These are phyloP conservation scores for Trapa incisa DNA, from an alignment of 345 rosid species.

Conservation along the genomic window DNA sequence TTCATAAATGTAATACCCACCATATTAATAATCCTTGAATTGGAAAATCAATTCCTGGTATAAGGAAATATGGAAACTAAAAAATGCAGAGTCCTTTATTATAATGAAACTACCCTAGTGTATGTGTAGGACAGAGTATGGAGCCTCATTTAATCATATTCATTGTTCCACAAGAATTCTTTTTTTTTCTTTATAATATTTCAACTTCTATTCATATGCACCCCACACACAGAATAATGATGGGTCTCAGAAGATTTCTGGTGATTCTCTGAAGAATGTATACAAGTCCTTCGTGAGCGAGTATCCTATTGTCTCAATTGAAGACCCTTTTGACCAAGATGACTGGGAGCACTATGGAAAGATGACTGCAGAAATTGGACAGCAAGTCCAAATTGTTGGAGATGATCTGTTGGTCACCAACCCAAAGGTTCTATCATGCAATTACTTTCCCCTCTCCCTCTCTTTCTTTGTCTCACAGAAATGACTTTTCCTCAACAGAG, in stretches of 20 bases:
- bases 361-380: constrained; percentile 70
- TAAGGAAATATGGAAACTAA: too few species aligned
- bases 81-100: too few species aligned
- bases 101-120: too few species aligned
- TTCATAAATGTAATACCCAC: not conserved
- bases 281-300: constrained; percentile 79
- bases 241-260: constrained; percentile 82
- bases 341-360: constrained; percentile 86
- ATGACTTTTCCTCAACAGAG: constrained; percentile 35
- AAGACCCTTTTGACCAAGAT: constrained; percentile 98
- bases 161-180: not conserved
- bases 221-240: constrained; percentile 46
- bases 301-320: constrained; percentile 92
- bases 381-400: constrained; percentile 77
- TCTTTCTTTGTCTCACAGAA: not conserved
- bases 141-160: too few species aligned
- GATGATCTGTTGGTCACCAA: constrained; percentile 97
- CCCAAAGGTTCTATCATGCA: constrained; percentile 47
- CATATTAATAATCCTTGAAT: too few species aligned
- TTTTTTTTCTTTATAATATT: not conserved
- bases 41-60: too few species aligned
- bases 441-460: not conserved
- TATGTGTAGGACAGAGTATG: too few species aligned
- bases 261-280: constrained; percentile 69
- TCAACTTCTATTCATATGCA: not conserved